phyloP scores from a whole-genome alignment of 768 basidiomycete species.

The Boletus vinaceobasis region DNA sequence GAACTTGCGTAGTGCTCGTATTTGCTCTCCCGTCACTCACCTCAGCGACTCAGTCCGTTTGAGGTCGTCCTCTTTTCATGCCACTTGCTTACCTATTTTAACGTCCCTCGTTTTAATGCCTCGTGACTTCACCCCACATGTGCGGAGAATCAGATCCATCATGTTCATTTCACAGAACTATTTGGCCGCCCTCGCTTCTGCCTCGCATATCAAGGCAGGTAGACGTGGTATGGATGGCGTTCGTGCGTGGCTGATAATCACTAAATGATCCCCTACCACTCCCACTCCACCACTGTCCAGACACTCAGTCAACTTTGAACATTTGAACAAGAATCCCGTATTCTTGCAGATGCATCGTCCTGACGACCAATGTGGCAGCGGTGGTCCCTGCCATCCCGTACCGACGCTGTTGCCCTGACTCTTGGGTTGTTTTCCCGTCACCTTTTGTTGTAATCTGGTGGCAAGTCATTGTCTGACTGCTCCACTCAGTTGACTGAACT shows the following conservation, averaged over 20 bases:
- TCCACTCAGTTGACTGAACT: neutral
- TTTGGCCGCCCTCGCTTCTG: slow-evolving; percentile 17
- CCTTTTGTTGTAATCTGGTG: slow-evolving; percentile 1
- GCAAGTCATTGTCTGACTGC: neutral
- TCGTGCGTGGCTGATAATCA: slow-evolving; percentile 24
- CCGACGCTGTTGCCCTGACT: slow-evolving; percentile 9
- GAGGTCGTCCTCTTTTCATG: slow-evolving; percentile 1
- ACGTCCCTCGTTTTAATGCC: slow-evolving; percentile 12
- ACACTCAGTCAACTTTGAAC: neutral
- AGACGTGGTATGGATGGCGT: slow-evolving; percentile 14
- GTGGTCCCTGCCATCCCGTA: neutral
- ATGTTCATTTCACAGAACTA: slow-evolving; percentile 20
- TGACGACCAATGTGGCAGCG: neutral
- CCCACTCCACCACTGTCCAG: slow-evolving; percentile 2
- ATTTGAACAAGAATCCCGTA: neutral
- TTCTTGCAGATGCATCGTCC: neutral
- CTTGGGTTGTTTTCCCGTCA: slow-evolving; percentile 14
- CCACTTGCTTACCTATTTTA: slow-evolving; percentile 14
- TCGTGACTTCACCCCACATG: slow-evolving; percentile 27
- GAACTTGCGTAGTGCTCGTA: neutral
- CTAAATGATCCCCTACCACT: neutral
- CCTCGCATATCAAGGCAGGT: slow-evolving; percentile 26
- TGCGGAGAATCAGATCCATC: slow-evolving; percentile 27
- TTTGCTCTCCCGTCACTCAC: neutral
- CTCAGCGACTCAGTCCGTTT: slow-evolving; percentile 1